A percentile compares a stretch with the other conserved stretches of the same genome.
Conservation (phyloP, 1,284 basidiomycete species). For the Leccinum griseonigrum region DNA sequence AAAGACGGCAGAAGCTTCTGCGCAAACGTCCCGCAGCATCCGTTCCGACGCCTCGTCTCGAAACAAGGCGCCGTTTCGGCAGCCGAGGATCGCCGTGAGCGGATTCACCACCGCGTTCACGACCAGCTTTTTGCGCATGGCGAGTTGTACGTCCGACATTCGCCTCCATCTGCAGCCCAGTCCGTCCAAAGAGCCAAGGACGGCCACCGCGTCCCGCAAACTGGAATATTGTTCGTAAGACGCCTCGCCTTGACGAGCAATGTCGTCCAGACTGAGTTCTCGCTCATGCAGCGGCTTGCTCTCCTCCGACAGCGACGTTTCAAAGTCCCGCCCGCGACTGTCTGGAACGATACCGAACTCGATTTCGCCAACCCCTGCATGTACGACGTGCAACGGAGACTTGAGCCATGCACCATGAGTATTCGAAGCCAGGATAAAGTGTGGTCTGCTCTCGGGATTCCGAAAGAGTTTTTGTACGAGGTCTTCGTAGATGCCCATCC, state of each 20-base stretch:
- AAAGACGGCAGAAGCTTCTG: slow-evolving; percentile 61
- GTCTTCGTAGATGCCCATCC: slow-evolving; percentile 86
- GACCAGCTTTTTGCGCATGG: slow-evolving; percentile 81
- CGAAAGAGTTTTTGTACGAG: slow-evolving; percentile 72
- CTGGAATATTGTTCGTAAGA: slow-evolving; percentile 48
- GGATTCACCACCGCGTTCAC: slow-evolving; percentile 88
- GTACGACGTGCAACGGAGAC: slow-evolving; percentile 58
- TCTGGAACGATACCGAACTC: slow-evolving; percentile 82
- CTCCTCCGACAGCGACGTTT: slow-evolving; percentile 45
- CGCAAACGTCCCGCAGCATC: slow-evolving; percentile 51
- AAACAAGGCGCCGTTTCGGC: slow-evolving; percentile 78
- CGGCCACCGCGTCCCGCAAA: slow-evolving; percentile 69
- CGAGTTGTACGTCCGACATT: slow-evolving; percentile 66
- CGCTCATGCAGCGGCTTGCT: slow-evolving; percentile 36
- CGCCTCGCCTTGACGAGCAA: slow-evolving; percentile 45
- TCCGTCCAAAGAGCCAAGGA: slow-evolving; percentile 53
- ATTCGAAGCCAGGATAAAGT: slow-evolving; percentile 83
- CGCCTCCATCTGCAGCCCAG: slow-evolving; percentile 70
- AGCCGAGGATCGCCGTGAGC: slow-evolving; percentile 79
- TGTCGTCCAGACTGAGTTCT: slow-evolving; percentile 49
- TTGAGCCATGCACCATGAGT: slow-evolving; percentile 76
- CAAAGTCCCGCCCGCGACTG: slow-evolving; percentile 55
- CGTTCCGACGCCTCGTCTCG: slow-evolving; percentile 39
- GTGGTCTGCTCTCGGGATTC: slow-evolving; percentile 70
- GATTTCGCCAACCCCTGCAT: slow-evolving; percentile 73